Base-by-base conservation (phyloP, 2,329 filamentous ascomycete species). In the Monosporascus cannonballus region DNA sequence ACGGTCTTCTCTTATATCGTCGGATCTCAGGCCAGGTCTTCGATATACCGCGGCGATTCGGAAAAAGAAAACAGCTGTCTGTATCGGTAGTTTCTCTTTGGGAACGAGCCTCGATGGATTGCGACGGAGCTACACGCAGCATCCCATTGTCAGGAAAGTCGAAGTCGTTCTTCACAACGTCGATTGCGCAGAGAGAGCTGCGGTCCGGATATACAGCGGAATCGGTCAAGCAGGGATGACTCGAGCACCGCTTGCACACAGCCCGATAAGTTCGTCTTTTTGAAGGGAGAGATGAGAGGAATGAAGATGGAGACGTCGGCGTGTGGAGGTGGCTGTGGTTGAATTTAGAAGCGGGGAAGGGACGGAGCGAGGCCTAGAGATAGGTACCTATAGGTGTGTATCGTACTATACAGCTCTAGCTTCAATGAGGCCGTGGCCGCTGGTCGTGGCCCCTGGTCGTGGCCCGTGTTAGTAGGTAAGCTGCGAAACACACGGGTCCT, bases 51-150 rank as follows among this genome's bases (percentile, higher is more conserved):
- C n/a, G 2, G 39, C 22, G 39, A 20, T 30, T 46, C 42, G 24
- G 20, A 27, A 14, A 25, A 45, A 46, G 24, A 27, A 30, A 30
- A n/a, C 7, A 7, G 22, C 17, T 14, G 17, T 22, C 15, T 25
- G 42, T 46, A 25, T 46, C 48, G 53, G 54, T 53, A 39, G 44
- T 53, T 37, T 45, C 34, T 53, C 30, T 51, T 47, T 56, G 50
- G 24, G 51, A 54, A 51, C 52, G 54, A 22, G 52, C 56, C 59
- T 64, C 59, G 59, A 61, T 56, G 54, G 54, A 58, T 62, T 63
- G 62, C 62, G 62, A 65, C 63, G 55, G 59, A 58, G 59, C 58
- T 66, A 67, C 60, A 58, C 57, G 61, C 59, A 60, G 60, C 50
- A 54, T 61, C 64, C 63, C 64, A 67, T 67, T 50, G 61, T 67